Evolutionary conservation across 164 flowering plant genomes (phyloP).

Genomic region (Buxus sempervirens): DNA sequence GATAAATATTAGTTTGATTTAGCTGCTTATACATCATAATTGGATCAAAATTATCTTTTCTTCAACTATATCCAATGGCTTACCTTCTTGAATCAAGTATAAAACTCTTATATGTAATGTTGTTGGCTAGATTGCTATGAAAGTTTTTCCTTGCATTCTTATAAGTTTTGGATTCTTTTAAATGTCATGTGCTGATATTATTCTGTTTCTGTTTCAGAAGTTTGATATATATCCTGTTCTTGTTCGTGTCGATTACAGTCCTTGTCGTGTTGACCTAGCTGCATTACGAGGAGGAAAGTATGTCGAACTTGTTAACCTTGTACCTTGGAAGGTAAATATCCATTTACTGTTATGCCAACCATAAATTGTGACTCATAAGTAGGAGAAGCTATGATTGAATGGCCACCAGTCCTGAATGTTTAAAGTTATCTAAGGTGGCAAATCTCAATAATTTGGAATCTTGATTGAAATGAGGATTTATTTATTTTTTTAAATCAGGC

Average conservation of each 20-base stretch:
- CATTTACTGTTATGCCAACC: not conserved
- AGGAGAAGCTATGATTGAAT: not conserved
- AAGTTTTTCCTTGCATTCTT: not conserved
- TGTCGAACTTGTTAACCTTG: slow-evolving; percentile 86
- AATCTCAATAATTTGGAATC: no score
- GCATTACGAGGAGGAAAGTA: slow-evolving; percentile 87
- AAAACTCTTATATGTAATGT: no score
- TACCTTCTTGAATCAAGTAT: no score
- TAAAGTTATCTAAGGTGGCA: no score
- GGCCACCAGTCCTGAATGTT: no score
- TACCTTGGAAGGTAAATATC: slow-evolving; percentile 89
- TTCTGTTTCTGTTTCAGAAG: slow-evolving; percentile 50
- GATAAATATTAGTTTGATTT: no score
- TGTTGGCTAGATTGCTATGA: not conserved
- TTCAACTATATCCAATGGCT: no score
- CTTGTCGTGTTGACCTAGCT: slow-evolving; percentile 72
- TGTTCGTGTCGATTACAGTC: slow-evolving; percentile 84
- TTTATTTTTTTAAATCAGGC: no score
- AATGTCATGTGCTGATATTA: slow-evolving; percentile 5
- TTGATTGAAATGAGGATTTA: no score
- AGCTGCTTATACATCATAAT: no score
- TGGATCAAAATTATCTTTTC: no score
- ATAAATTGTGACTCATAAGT: not conserved
- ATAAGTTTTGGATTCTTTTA: slow-evolving; percentile 1
- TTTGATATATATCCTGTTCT: slow-evolving; percentile 75